phyloP scores from a whole-genome alignment of 371 early-diverging fungal species.

The Haplosporangium sp. region DNA sequence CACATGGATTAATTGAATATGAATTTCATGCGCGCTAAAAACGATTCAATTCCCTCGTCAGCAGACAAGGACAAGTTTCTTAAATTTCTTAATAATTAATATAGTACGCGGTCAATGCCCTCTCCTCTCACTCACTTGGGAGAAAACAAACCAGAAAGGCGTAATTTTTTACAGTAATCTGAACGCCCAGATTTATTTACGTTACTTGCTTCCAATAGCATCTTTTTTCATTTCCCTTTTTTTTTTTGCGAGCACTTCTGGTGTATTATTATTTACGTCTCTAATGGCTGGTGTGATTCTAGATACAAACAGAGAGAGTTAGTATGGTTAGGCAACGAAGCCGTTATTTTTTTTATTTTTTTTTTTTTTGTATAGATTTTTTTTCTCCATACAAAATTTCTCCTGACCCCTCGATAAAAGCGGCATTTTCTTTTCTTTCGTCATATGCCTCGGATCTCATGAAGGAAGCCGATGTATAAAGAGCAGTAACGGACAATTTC shows the following conservation, averaged over 20 bases:
- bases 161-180: background rate
- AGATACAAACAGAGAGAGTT: background rate
- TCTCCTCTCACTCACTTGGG: too few relatives aligned
- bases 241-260: background rate
- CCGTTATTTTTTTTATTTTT: background rate
- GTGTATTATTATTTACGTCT: background rate
- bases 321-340: slow-evolving; percentile 2
- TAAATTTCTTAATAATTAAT: too few relatives aligned
- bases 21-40: too few relatives aligned
- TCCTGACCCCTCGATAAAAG: background rate
- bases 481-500: slow-evolving; percentile 1
- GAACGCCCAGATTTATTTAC: background rate
- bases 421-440: background rate
- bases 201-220: background rate
- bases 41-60: too few relatives aligned
- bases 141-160: background rate
- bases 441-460: too few relatives aligned
- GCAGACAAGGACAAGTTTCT: too few relatives aligned
- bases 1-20: too few relatives aligned
- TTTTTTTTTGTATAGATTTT: background rate
- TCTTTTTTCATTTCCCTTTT: background rate
- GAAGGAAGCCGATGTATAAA: background rate
- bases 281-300: background rate
- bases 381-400: background rate
- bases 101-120: too few relatives aligned